Percentiles rank a stretch among this genome's conserved stretches.
phyloP scores from a whole-genome alignment of 805 yeast genomes.

The Saccharomyces jurei region DNA sequence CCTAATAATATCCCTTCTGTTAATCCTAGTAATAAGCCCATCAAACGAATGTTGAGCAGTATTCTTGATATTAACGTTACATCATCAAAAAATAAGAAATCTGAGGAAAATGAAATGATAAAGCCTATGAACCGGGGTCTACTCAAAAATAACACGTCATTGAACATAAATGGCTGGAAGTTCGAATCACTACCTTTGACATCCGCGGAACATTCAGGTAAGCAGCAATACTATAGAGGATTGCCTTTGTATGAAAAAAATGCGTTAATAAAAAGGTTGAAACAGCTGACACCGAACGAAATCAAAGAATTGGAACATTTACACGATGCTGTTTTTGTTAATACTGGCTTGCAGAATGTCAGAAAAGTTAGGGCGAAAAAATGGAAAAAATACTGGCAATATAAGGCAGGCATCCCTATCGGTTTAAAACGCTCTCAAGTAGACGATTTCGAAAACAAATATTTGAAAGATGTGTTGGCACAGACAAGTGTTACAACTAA shows the following conservation, averaged over 20 bases:
- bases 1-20: background rate
- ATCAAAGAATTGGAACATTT: conserved; percentile 41
- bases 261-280: conserved; percentile 24
- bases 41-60: conserved; percentile 19
- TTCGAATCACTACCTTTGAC: conserved; percentile 25
- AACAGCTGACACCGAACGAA: conserved; percentile 28
- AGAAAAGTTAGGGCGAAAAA: conserved; percentile 37
- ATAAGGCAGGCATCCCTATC: conserved; percentile 35
- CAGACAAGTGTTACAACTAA: conserved; percentile 25
- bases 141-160: conserved; percentile 3
- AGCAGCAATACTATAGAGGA: conserved; percentile 30
- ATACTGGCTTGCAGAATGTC: conserved; percentile 37
- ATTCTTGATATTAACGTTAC: conserved; percentile 11
- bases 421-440: conserved; percentile 25
- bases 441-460: conserved; percentile 20
- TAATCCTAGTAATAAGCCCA: conserved; percentile 8
- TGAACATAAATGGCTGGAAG: conserved; percentile 29
- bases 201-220: conserved; percentile 11
- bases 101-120: conserved; percentile 7
- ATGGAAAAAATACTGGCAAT: conserved; percentile 43
- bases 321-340: conserved; percentile 42
- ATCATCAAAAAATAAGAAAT: conserved; percentile 4
- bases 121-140: background rate
- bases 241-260: conserved; percentile 36
- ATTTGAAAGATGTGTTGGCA: conserved; percentile 27